These are phyloP conservation scores for Aspergillus ochraceus DNA, from an alignment of 2,329 filamentous ascomycete genomes.

Conservation along the genomic window DNA sequence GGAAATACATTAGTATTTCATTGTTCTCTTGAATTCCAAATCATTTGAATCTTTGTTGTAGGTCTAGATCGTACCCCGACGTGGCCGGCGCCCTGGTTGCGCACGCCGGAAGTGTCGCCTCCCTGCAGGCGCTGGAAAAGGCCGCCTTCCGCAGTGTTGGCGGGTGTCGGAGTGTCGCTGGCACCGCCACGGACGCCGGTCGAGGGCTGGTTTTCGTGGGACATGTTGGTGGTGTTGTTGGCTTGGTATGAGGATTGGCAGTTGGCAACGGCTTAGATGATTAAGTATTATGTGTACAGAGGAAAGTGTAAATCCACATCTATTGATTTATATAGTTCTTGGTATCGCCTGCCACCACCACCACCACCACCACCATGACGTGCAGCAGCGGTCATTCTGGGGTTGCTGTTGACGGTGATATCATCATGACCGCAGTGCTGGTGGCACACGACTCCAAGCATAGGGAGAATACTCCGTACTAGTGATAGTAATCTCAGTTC, in stretches of 20 bases:
- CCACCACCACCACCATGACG: not conserved
- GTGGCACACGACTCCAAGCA: too few relatives aligned
- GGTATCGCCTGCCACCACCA: not conserved
- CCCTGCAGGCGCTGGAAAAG: not conserved
- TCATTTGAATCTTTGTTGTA: too few relatives aligned
- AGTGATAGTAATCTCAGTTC: too few relatives aligned
- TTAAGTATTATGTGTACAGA: too few relatives aligned
- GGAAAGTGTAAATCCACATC: too few relatives aligned
- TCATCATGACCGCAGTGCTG: not conserved
- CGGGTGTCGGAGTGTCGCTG: constrained; percentile 28
- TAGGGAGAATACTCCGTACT: too few relatives aligned
- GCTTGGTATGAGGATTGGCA: too few relatives aligned
- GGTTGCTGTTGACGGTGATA: not conserved
- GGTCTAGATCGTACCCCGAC: not conserved
- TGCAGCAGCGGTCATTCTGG: not conserved
- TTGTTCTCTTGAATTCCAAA: too few relatives aligned
- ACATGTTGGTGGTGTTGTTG: not conserved
- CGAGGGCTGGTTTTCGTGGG: constrained; percentile 13
- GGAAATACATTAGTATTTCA: not conserved
- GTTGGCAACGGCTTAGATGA: too few relatives aligned
- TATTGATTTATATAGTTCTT: too few relatives aligned
- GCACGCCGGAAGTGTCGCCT: constrained; percentile 22
- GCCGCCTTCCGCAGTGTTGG: constrained; percentile 21
- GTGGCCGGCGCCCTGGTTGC: constrained; percentile 15
- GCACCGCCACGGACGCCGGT: constrained; percentile 24